Evolutionary conservation across 768 basidiomycete genomes (phyloP), one percentile per base, ranked within the genome.

Genomic region (Lactarius quietus): DNA sequence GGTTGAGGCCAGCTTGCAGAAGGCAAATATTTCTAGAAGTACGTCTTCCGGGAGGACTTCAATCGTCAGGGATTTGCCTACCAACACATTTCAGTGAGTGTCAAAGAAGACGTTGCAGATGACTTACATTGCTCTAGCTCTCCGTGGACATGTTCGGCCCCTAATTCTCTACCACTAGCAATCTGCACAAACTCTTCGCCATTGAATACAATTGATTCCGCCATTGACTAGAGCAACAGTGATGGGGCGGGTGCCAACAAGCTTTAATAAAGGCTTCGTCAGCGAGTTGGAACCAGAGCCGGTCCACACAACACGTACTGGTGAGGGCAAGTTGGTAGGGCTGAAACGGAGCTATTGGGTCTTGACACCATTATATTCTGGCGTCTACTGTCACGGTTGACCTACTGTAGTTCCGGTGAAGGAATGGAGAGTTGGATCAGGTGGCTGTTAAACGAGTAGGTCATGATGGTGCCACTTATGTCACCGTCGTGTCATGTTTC

Each of bases 21-120:
- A 57, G 33, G 28, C 41, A 18, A 55, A 62, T 62, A 62, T 55
- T 20, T 43, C 61, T 17, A 63, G 18, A 9, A 63, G 62, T 2
- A 63, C 55, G 35, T 63, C 56, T 31, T 63, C 62, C 1, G 62
- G 62, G 35, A 63, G 45, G 18, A 23, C 43, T 1, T 63, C 55
- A 9, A 57, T 57, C 15, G 53, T 56, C 31, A n/a, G 12, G 43
- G 20, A 45, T 12, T 23, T 45, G 29, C 39, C 41, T 31, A 18
- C 28, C 43, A 45, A 45, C n/a, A 45, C 10, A 20, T 20, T 23
- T 45, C 43, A 23, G 7, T n/a, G 43, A 12, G 43, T 43, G 29
- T 31, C 29, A 9, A 6, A 43, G 3, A 59, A 26, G 15, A 23
- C 0, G 10, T 23, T 45, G 4, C 3, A 23, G n/a, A 23, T 45